Evolutionary conservation across 2,329 filamentous ascomycete genomes (phyloP), one percentile per base, ranked within the genome.

Genomic region (Emmonsiellopsis sp.): DNA sequence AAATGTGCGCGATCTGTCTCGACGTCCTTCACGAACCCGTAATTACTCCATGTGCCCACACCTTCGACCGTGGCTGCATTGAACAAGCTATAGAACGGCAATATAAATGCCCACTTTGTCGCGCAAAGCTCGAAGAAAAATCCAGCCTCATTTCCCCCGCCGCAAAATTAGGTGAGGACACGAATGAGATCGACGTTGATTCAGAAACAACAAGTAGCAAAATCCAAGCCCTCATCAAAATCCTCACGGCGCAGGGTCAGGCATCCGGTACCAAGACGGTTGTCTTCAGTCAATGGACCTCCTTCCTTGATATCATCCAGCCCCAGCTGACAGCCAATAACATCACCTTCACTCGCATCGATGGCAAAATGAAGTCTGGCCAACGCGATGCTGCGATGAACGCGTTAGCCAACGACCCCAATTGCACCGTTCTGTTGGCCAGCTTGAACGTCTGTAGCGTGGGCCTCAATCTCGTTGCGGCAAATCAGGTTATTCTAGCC

Each of bases 11-110:
- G 0, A 80, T 95, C 50, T 95, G 91, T 67, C 79, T 91, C 34
- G 88, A 94, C 33, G 72, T 75, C 0, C 75, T 92, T 2, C 81
- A 82, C 31, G 74, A 80, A 3, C 88, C 90, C 0, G 82, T 93
- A 51, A 94, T 95, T 61, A 95, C 89, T 1, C 81, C 84, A 47
- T 95, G 90, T 70, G 88, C 87, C 31, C 90, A 95, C 66, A 76
- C 83, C 1, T 95, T 90, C 67, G 90, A 89, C 59, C 76, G 74
- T 21, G 71, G 74, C 4, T 95, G 91, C 65, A 89, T 95, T 57
- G 75, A 82, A 51, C 80, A 81, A 58, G 85, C 87, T 49, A 85
- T 95, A 55, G 79, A 86, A 53, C 76, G 81, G 1, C 88, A 93
- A 63, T 79, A 85, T 52, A 89, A 86, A 66, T 95, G 91, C 56